Conservation (phyloP, 1,139 yeast genomes). For the Saccharomyces hybrid region DNA sequence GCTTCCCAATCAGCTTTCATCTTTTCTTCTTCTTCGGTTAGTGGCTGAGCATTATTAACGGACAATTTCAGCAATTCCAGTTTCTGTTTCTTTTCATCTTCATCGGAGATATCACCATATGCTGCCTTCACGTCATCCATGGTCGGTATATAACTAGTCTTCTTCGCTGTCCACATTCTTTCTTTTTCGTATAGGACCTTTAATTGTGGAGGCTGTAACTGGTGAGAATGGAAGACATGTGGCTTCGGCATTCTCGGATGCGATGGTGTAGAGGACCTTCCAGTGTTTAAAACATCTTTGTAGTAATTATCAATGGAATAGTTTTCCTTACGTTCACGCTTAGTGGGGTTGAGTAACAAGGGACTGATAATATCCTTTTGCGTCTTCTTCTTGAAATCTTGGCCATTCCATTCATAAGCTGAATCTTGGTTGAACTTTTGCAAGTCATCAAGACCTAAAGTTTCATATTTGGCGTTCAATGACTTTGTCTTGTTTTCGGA, state of each 20-base stretch:
- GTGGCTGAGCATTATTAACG: constrained; percentile 54
- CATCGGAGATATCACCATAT: constrained; percentile 34
- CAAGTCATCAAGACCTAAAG: constrained; percentile 82
- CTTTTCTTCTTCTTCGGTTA: constrained; percentile 60
- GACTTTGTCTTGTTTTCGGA: constrained; percentile 79
- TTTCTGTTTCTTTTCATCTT: constrained; percentile 38
- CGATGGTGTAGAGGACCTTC: constrained; percentile 49
- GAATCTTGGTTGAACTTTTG: constrained; percentile 66
- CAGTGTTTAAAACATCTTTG: constrained; percentile 67
- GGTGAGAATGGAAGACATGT: constrained; percentile 62
- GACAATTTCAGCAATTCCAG: constrained; percentile 53
- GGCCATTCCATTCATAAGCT: constrained; percentile 83
- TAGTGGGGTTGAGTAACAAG: constrained; percentile 65
- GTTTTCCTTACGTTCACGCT: constrained; percentile 72
- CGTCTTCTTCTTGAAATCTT: constrained; percentile 64
- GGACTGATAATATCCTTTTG: constrained; percentile 36
- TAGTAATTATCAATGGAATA: constrained; percentile 74
- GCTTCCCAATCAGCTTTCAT: constrained; percentile 47
- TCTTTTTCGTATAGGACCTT: constrained; percentile 61
- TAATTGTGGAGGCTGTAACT: constrained; percentile 57
- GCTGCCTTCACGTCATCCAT: constrained; percentile 36
- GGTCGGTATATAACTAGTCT: constrained; percentile 29
- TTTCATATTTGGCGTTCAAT: constrained; percentile 71
- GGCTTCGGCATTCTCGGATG: constrained; percentile 61
- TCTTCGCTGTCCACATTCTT: constrained; percentile 38